Conservation (phyloP, 164 flowering plant species). For the Annona squamosa region DNA sequence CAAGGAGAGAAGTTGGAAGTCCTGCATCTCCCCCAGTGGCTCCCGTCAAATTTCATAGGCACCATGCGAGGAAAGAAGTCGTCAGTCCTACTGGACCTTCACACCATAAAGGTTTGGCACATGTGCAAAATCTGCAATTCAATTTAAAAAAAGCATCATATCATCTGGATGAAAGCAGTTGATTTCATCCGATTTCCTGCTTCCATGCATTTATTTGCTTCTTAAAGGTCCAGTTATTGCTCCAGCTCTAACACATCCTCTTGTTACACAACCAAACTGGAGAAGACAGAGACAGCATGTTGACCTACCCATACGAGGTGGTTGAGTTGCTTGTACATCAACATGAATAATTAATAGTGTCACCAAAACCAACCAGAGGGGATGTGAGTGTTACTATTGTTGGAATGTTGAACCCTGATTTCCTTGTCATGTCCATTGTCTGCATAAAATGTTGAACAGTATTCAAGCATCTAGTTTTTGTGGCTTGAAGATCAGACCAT, state of each 20-base stretch:
- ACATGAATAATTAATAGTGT: not conserved
- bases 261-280: constrained; percentile 17
- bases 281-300: constrained; percentile 17
- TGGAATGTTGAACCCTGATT: not conserved
- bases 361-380: not conserved
- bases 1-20: constrained; percentile 22
- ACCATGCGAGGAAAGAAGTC: too few relatives aligned
- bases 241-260: constrained; percentile 23
- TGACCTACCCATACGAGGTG: constrained; percentile 32
- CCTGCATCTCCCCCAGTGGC: constrained; percentile 31
- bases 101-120: constrained; percentile 35
- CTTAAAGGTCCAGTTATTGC: constrained; percentile 26
- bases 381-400: not conserved
- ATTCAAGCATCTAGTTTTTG: not conserved
- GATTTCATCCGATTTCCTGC: too few relatives aligned
- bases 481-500: not conserved
- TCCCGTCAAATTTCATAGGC: constrained; percentile 14
- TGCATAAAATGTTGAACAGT: not conserved
- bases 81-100: constrained; percentile 18
- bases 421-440: not conserved
- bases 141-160: not conserved
- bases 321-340: not conserved
- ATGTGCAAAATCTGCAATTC: not conserved
- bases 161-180: too few relatives aligned
- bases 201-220: not conserved